These are phyloP conservation scores for Xylaria venustula DNA, from an alignment of 495 filamentous ascomycete species.

Conservation along the genomic window DNA sequence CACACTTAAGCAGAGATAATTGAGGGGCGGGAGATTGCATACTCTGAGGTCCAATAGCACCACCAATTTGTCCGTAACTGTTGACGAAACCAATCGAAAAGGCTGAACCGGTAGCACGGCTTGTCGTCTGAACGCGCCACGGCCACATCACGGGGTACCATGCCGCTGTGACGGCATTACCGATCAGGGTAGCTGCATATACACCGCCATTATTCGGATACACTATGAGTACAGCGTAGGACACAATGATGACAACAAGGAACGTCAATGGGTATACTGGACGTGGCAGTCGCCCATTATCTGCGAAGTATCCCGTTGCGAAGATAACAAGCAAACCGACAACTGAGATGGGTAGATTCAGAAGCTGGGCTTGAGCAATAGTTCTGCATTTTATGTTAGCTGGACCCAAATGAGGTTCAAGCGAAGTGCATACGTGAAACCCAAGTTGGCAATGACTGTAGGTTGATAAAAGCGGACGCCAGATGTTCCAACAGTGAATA, in stretches of 20 bases:
- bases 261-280: conserved; percentile 43
- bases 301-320: conserved; percentile 38
- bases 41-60: conserved; percentile 34
- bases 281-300: conserved; percentile 40
- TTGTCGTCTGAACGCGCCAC: conserved; percentile 42
- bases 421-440: conserved; percentile 33
- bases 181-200: conserved; percentile 43
- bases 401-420: neutral
- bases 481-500: conserved; percentile 43
- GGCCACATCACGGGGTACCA: conserved; percentile 49
- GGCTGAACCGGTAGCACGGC: conserved; percentile 42
- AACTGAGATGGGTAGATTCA: conserved; percentile 40
- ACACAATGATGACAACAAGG: conserved; percentile 39
- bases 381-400: conserved; percentile 21
- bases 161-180: conserved; percentile 33
- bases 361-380: conserved; percentile 38
- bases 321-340: conserved; percentile 37
- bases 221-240: conserved; percentile 41
- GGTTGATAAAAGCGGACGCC: conserved; percentile 45
- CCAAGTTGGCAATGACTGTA: conserved; percentile 44
- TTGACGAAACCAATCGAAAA: conserved; percentile 47
- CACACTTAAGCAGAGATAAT: no score
- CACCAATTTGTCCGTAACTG: conserved; percentile 40
- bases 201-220: conserved; percentile 40
- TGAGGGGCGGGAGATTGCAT: neutral